Conservation (phyloP, 78 protist genomes). For the Dictyostelium purpureum region DNA sequence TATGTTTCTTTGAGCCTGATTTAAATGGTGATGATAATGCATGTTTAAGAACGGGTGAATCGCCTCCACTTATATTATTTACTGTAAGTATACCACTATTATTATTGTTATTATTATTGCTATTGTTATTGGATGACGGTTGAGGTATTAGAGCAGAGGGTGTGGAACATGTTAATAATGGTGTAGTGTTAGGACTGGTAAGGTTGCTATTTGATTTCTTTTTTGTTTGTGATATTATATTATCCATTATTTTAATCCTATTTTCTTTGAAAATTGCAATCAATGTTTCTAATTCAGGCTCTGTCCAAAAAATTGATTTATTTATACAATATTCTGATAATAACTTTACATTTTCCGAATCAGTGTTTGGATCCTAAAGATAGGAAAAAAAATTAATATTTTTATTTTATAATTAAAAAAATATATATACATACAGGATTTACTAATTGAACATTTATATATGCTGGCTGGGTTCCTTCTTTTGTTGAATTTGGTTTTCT, state of each 20-base stretch:
- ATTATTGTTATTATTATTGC: background rate
- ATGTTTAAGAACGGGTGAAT: slow-evolving; percentile 11
- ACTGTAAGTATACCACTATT: no score
- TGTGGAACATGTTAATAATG: background rate
- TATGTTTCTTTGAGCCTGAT: background rate
- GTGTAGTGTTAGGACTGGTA: background rate
- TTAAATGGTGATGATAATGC: slow-evolving; percentile 2
- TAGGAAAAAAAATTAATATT: background rate
- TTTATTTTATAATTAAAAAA: background rate
- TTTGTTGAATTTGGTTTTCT: slow-evolving; percentile 59
- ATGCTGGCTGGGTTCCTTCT: slow-evolving; percentile 47
- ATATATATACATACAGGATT: background rate
- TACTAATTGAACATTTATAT: slow-evolving; percentile 51
- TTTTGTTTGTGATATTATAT: slow-evolving; percentile 29
- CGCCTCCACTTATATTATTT: slow-evolving; percentile 11
- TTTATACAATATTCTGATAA: slow-evolving; percentile 13
- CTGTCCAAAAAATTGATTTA: slow-evolving; percentile 37
- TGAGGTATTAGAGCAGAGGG: background rate
- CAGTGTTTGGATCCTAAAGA: background rate
- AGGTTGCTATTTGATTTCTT: background rate
- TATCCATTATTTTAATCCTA: slow-evolving; percentile 53
- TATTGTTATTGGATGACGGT: background rate
- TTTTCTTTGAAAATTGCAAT: slow-evolving; percentile 35
- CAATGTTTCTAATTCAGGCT: background rate
- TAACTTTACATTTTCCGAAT: background rate